Conservation (phyloP, 2,329 filamentous ascomycete genomes). For the Fusarium newnesense region DNA sequence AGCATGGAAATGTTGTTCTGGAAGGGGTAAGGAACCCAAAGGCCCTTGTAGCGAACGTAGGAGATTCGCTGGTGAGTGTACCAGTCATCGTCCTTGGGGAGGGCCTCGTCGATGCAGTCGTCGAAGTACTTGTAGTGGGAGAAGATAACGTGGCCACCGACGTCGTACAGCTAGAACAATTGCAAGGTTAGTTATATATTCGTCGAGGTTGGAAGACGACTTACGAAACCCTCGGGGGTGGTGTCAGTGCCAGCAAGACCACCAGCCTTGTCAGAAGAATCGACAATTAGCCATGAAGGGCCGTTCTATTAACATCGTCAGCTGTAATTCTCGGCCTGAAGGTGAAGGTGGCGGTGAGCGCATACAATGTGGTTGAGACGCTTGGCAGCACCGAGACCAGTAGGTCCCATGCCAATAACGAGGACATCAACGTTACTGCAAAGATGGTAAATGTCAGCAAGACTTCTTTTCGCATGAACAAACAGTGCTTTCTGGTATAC, state of each 20-base stretch:
- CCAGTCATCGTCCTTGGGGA: slow-evolving; percentile 95
- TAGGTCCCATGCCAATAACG: slow-evolving; percentile 97
- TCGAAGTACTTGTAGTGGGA: slow-evolving; percentile 99
- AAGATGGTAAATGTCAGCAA: slow-evolving; percentile 29
- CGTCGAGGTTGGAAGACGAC: slow-evolving; percentile 48
- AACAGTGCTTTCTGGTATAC: neutral
- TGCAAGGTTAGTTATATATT: slow-evolving; percentile 31
- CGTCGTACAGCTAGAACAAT: slow-evolving; percentile 85
- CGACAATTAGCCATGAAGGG: slow-evolving; percentile 95
- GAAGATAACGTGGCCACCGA: slow-evolving; percentile 98
- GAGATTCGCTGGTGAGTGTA: slow-evolving; percentile 98
- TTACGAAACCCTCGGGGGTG: slow-evolving; percentile 95
- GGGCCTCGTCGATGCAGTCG: slow-evolving; percentile 96
- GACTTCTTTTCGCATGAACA: neutral
- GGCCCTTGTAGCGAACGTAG: slow-evolving; percentile 94
- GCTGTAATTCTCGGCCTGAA: slow-evolving; percentile 34
- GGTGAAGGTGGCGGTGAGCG: slow-evolving; percentile 49
- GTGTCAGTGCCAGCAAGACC: slow-evolving; percentile 96
- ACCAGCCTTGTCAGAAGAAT: slow-evolving; percentile 90
- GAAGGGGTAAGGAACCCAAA: slow-evolving; percentile 99
- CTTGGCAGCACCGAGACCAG: slow-evolving; percentile 97
- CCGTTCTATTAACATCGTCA: slow-evolving; percentile 70
- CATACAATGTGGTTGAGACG: slow-evolving; percentile 94
- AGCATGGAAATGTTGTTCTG: slow-evolving; percentile 99
- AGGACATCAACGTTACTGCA: slow-evolving; percentile 92